phyloP scores from a whole-genome alignment of 768 basidiomycete genomes.

The Lenzites betulinus region DNA sequence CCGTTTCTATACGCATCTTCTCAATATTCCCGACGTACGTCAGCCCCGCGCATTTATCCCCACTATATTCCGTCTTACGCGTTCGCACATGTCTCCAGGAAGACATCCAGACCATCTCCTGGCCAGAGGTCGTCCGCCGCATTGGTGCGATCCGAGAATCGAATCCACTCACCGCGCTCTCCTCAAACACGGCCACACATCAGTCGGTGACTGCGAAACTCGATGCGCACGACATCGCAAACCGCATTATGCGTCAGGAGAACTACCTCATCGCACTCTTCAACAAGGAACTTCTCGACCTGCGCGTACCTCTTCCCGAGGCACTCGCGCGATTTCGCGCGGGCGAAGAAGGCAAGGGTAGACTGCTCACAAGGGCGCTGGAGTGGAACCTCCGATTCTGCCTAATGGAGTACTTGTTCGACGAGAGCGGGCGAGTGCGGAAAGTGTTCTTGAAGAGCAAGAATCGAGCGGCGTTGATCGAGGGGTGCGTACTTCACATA shows the following conservation, averaged over 20 bases:
- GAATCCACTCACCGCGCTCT: constrained; percentile 89
- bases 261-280: constrained; percentile 98
- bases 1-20: constrained; percentile 90
- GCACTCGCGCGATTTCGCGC: constrained; percentile 37
- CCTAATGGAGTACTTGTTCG: constrained; percentile 93
- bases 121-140: constrained; percentile 91
- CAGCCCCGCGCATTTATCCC: constrained; percentile 15
- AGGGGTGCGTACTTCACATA: constrained; percentile 59
- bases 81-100: constrained; percentile 49
- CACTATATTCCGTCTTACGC: constrained; percentile 5
- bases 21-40: constrained; percentile 91
- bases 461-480: constrained; percentile 74
- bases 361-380: constrained; percentile 82
- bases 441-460: constrained; percentile 89
- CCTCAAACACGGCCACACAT: constrained; percentile 54
- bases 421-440: constrained; percentile 84
- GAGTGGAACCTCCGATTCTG: constrained; percentile 99
- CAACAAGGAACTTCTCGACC: constrained; percentile 93
- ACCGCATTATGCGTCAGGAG: constrained; percentile 96
- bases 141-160: constrained; percentile 89
- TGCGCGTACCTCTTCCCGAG: constrained; percentile 77
- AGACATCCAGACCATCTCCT: constrained; percentile 97
- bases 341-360: constrained; percentile 63
- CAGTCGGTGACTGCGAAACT: constrained; percentile 80
- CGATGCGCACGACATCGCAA: constrained; percentile 97